Conservation (phyloP, 441 rosid species). For the Erysimum pusillum region DNA sequence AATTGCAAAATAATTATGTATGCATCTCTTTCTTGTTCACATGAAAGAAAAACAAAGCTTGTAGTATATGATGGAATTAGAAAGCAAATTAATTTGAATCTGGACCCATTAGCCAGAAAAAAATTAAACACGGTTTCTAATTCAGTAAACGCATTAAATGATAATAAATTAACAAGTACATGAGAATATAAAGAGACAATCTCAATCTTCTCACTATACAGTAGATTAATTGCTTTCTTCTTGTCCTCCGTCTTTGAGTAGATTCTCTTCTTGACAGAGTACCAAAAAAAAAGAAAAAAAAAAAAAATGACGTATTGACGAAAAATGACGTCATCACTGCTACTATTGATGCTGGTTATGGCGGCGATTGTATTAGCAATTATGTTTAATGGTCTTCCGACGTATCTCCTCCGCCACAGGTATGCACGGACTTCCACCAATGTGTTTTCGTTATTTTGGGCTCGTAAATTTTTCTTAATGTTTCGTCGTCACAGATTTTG, state of each 20-base stretch:
- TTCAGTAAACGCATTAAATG: constrained; percentile 21
- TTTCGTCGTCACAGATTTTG: background rate
- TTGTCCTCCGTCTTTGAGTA: background rate
- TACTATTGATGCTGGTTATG: constrained; percentile 14
- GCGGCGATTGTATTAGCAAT: constrained; percentile 19
- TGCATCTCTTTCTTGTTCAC: background rate
- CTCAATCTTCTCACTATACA: constrained; percentile 9
- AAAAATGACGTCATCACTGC: constrained; percentile 23
- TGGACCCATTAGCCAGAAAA: constrained; percentile 19
- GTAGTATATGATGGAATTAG: constrained; percentile 14
- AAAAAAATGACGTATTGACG: constrained; percentile 1
- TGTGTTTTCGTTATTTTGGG: background rate
- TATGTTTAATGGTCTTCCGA: constrained; percentile 10
- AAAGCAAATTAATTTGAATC: constrained; percentile 13
- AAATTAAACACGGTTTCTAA: background rate
- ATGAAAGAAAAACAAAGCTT: constrained; percentile 11
- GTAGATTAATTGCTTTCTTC: background rate
- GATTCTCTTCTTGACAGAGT: background rate
- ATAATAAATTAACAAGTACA: constrained; percentile 2
- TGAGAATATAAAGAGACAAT: constrained; percentile 4
- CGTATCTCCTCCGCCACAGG: constrained; percentile 32
- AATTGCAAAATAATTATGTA: background rate
- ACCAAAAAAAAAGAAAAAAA: background rate
- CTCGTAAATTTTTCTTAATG: background rate
- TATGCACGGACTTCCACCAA: constrained; percentile 11